Conservation (phyloP, 352 stramenopile species). For the Globisporangium apiculatum region DNA sequence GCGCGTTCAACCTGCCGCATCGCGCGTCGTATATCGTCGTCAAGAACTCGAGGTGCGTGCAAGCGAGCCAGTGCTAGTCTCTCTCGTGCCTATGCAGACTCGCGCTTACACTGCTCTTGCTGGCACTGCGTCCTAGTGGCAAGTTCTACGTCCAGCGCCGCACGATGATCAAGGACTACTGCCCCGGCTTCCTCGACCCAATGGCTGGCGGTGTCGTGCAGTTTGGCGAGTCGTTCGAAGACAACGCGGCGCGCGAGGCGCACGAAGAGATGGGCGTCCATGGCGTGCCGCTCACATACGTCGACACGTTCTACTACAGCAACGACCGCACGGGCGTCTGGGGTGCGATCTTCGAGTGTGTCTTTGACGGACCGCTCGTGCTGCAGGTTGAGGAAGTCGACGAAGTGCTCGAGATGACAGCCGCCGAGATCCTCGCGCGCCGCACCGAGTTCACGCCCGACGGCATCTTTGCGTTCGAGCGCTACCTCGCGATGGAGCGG, state of each 20-base stretch:
- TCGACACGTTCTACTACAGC: slow-evolving; percentile 66
- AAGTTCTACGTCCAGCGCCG: slow-evolving; percentile 80
- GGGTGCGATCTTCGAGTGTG: slow-evolving; percentile 74
- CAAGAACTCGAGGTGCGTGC: slow-evolving; percentile 53
- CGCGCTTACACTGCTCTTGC: background rate
- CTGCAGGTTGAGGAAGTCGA: slow-evolving; percentile 75
- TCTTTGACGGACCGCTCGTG: slow-evolving; percentile 52
- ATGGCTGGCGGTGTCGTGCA: slow-evolving; percentile 81
- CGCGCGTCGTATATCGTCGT: slow-evolving; percentile 86
- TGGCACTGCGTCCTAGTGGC: slow-evolving; percentile 14
- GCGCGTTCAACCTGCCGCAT: slow-evolving; percentile 70
- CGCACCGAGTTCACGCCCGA: slow-evolving; percentile 70
- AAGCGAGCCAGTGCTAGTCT: background rate
- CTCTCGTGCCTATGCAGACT: background rate
- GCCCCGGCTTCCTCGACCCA: slow-evolving; percentile 73
- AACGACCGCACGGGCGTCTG: slow-evolving; percentile 60
- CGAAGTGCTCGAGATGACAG: slow-evolving; percentile 67
- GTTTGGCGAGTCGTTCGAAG: slow-evolving; percentile 58
- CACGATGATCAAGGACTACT: slow-evolving; percentile 88
- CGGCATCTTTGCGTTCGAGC: slow-evolving; percentile 71
- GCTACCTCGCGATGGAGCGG: slow-evolving; percentile 35
- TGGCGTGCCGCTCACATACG: slow-evolving; percentile 37
- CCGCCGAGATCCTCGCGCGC: slow-evolving; percentile 57
- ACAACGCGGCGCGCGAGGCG: slow-evolving; percentile 63
- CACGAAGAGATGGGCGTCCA: slow-evolving; percentile 82